Evolutionary conservation across 306 rosid species (phyloP), one percentile per base, ranked within the genome.

Genomic region (Begonia loranthoides): DNA sequence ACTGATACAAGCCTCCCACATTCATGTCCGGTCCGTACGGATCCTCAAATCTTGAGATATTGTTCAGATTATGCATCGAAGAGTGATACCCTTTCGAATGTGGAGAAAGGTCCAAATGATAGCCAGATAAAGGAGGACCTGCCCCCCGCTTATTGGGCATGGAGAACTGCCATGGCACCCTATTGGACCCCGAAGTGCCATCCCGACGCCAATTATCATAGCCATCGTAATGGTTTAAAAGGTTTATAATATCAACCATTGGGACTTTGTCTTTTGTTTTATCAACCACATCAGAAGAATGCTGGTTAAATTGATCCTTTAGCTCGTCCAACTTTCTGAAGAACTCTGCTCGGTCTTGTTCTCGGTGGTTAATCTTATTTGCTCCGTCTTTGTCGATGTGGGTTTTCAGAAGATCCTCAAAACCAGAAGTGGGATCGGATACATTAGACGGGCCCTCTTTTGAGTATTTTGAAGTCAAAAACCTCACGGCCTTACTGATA

Each of bases 261-360:
- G 56, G 68, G 50, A 71, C 65, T 50, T 63, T 80, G 64, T 82
- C 94, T 58, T 76, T 80, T 0, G 83, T 71, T 34, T 70, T 83
- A 45, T 62, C 67, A 60, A 36, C 72, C 47, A 83, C 19, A 68
- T 79, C 73, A 62, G 88, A 71, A 52, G 99, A 86, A 28, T 28
- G 36, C 69, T 75, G 76, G 56, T 62, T 81, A 40, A 92, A 80
- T 66, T 92, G 94, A 54, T 61, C 85, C 66, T 87, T 69, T 48
- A 92, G 69, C 68, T 92, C 99, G 52, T 83, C 88, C 65, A 92
- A 72, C 76, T 92, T 92, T 73, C 84, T 83, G 36, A 92, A 79
- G 67, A 92, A 92, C 61, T 80, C 94, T 1, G 87, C 94, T 39
- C 96, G 75, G 57, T 82, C 93, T 69, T 80, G 87, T 67, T 92